Base-by-base conservation (phyloP, 2,329 filamentous ascomycete species). In the Polychaeton citri region DNA sequence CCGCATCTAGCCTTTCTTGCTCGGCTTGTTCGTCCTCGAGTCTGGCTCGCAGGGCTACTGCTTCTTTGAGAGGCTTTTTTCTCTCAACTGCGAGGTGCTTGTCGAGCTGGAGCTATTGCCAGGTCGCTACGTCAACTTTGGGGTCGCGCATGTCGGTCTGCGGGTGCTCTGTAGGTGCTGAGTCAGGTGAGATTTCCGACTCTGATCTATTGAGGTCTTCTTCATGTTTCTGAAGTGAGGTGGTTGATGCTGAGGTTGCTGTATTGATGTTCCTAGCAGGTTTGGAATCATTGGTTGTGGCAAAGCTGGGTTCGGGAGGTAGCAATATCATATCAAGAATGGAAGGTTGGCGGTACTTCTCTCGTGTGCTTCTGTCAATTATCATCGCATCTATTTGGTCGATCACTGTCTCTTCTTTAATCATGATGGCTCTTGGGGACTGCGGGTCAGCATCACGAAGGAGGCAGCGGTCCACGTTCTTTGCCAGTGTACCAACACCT, bases 71-170 rank as follows among this genome's bases (percentile, higher is more conserved):
- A n/a, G n/a, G n/a, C n/a, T n/a, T n/a, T n/a, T n/a, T 58, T 0
- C 55, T 55, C 1, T 54, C 53, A 2, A 55, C 41, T 21, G 50
- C 48, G n/a, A 41, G 54, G 36, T 35, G 48, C 42, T 48, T 51
- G 51, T 79, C 72, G 2, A 40, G 46, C 40, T 75, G 63, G 0
- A 81, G 68, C 44, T 78, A 71, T 2, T 65, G 55, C 78, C 77
- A 82, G 1, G 72, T 57, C 5, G 56, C 69, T 33, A 81, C 74
- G 4, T 63, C 68, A 0, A 81, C 75, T 0, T 70, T 71, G 0
- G 61, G 51, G 39, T 82, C 78, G 10, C 47, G 32, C 9, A 32
- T 16, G 3, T 15, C 26, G 20, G 17, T 17, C 20, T n/a, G 20
- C 16, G 30, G 16, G 8, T 7, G 30, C 8, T n/a, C n/a, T n/a